phyloP scores from a whole-genome alignment of 1,139 yeast species.

The Kluyveromyces sp. region DNA sequence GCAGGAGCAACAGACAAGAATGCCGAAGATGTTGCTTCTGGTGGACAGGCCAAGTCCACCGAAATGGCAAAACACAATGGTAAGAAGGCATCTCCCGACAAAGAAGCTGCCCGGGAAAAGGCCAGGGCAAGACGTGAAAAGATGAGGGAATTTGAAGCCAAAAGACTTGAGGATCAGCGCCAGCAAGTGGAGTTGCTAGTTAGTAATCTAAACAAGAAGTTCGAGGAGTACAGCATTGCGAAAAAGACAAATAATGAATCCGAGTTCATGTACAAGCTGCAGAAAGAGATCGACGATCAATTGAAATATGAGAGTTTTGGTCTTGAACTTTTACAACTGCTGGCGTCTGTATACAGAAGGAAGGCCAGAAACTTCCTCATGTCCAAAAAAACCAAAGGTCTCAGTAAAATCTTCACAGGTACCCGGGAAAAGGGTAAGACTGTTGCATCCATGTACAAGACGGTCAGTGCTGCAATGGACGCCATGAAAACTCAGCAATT shows the following conservation, averaged over 20 bases:
- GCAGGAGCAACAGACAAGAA: neutral
- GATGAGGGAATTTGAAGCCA: constrained; percentile 45
- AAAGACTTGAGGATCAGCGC: constrained; percentile 48
- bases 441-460: constrained; percentile 59
- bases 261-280: constrained; percentile 38
- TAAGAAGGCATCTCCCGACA: constrained; percentile 12
- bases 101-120: constrained; percentile 6
- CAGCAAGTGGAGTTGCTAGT: constrained; percentile 50
- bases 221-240: constrained; percentile 33
- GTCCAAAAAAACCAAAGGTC: constrained; percentile 65
- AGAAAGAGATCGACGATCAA: constrained; percentile 52
- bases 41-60: constrained; percentile 2
- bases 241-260: constrained; percentile 32
- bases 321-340: constrained; percentile 61
- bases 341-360: constrained; percentile 57
- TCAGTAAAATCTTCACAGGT: constrained; percentile 55
- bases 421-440: constrained; percentile 70
- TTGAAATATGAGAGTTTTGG: constrained; percentile 80
- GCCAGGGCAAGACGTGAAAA: constrained; percentile 42
- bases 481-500: constrained; percentile 72
- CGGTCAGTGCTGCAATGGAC: constrained; percentile 64
- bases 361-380: constrained; percentile 50
- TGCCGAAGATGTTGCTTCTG: neutral
- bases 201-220: constrained; percentile 39
- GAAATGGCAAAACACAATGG: constrained; percentile 9